Evolutionary conservation across 2,329 filamentous ascomycete genomes (phyloP), one percentile per base, ranked within the genome.

Genomic region (Phoma sp.): DNA sequence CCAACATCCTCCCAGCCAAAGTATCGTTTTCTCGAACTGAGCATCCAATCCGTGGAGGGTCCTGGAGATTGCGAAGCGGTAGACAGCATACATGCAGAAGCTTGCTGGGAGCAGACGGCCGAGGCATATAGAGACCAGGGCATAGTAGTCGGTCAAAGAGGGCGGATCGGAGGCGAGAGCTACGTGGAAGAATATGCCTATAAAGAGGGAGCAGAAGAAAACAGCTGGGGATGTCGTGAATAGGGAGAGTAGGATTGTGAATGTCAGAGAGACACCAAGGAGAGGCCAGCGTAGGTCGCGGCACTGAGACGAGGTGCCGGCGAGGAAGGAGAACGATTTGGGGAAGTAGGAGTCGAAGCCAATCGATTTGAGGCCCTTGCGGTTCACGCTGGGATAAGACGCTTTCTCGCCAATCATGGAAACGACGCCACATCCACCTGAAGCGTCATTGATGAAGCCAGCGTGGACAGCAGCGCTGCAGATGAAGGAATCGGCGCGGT

Each of bases 1-100:
- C 89, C 96, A 99, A 70, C 90, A 92, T 7, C 87, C 88, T 1
- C 93, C 93, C 0, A 99, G 81, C 89, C 92, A 98, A 25, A 98
- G 81, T 2, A 98, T 76, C 0, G 92, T 91, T 80, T 96, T 97
- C 70, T 96, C 94, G 38, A 96, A 67, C 71, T 96, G 94, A 0
- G 93, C 92, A 0, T 85, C 88, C 2, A 97, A 82, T 1, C 87
- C 88, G 1, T 75, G 76, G 24, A 96, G 83, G 1, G 90, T 87
- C 40, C 90, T 88, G 4, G 85, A 82, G 9, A 95, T 84, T 49
- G 93, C 93, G 73, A 90, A 92, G 71, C 88, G 86, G 78, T 92
- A 97, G 60, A 97, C 88, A 57, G 95, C 92, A 78, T 90, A 95
- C 36, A 88, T 91, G 59, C 90, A 88, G 68, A 99, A 96, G 63